Evolutionary conservation across 176 grass and related monocot species (phyloP).

Genomic region (bread wheat (Triticum aestivum)): DNA sequence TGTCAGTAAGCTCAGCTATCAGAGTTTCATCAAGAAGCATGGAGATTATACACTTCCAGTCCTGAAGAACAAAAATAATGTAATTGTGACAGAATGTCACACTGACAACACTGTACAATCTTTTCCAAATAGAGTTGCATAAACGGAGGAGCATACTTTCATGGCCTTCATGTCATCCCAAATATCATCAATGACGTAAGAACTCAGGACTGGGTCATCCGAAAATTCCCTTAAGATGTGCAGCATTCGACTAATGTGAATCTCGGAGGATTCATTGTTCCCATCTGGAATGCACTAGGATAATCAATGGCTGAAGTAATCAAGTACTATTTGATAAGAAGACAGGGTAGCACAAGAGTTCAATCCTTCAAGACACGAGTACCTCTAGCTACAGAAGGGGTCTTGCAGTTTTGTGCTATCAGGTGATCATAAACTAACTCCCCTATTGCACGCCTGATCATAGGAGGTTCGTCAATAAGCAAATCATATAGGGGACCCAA

Average conservation of each 20-base stretch:
- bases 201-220: slow-evolving; percentile 86
- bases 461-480: slow-evolving; percentile 95
- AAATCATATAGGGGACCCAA: slow-evolving; percentile 96
- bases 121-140: slow-evolving; percentile 5
- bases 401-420: slow-evolving; percentile 94
- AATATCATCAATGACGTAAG: slow-evolving; percentile 99
- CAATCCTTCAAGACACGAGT: slow-evolving; percentile 14
- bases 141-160: slow-evolving; percentile 54
- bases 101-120: slow-evolving; percentile 20
- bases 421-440: slow-evolving; percentile 98
- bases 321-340: slow-evolving; percentile 17
- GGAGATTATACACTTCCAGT: slow-evolving; percentile 91
- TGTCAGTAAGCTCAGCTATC: slow-evolving; percentile 68
- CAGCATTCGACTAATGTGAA: slow-evolving; percentile 89
- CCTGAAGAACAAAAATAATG: slow-evolving; percentile 51
- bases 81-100: neutral
- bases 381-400: slow-evolving; percentile 66
- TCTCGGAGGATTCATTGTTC: slow-evolving; percentile 77
- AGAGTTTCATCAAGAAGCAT: slow-evolving; percentile 93
- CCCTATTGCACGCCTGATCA: slow-evolving; percentile 97
- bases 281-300: slow-evolving; percentile 48
- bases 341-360: slow-evolving; percentile 7
- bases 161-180: slow-evolving; percentile 99
- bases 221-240: slow-evolving; percentile 97
- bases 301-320: slow-evolving; percentile 28